Conservation (phyloP, 257 asterid species). For the Solanum stenotomum region DNA sequence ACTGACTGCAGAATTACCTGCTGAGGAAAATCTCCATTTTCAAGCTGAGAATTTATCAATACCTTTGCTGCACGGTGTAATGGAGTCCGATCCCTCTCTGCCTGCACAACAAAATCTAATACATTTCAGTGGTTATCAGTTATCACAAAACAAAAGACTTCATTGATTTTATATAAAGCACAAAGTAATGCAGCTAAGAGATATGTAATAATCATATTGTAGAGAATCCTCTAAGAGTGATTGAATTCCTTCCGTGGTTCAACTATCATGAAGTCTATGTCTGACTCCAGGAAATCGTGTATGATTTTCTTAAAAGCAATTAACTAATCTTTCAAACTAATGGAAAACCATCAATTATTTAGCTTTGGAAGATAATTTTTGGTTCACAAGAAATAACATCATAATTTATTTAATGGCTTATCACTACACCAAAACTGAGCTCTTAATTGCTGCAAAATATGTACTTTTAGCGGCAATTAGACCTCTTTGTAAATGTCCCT, state of each 20-base stretch:
- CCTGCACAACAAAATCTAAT: background rate
- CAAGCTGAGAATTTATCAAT: slow-evolving; percentile 9
- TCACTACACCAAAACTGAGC: too few species aligned
- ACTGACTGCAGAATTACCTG: background rate
- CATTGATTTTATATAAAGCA: background rate
- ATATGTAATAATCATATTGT: background rate
- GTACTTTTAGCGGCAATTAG: too few species aligned
- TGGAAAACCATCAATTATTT: background rate
- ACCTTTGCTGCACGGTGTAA: slow-evolving; percentile 1
- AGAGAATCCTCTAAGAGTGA: background rate
- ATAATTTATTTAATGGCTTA: background rate
- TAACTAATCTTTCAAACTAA: background rate
- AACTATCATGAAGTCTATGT: too few species aligned
- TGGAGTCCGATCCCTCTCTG: slow-evolving; percentile 1
- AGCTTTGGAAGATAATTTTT: background rate
- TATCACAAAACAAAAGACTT: background rate
- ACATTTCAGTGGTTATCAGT: background rate
- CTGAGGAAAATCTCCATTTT: slow-evolving; percentile 12
- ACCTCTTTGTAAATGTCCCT: too few species aligned
- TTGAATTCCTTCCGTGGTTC: background rate
- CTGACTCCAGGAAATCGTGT: too few species aligned
- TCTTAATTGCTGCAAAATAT: too few species aligned
- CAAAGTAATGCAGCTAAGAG: background rate
- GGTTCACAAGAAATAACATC: background rate
- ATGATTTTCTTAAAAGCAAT: too few species aligned